Evolutionary conservation across 2,329 filamentous ascomycete genomes (phyloP).

Genomic region (Alternaria gansuensis): DNA sequence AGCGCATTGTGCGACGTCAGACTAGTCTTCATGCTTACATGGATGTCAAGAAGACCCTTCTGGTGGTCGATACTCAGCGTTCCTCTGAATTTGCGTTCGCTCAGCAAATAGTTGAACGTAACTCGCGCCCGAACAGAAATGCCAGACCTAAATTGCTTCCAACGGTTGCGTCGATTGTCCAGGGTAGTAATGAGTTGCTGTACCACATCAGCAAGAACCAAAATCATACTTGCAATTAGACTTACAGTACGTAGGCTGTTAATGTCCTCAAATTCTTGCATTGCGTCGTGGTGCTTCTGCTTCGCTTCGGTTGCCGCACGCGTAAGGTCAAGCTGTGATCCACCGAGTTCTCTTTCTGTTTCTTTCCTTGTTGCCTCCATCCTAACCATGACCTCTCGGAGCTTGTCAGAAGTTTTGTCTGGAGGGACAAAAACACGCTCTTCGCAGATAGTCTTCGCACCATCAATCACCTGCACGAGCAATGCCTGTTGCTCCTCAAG

Average conservation of each 20-base stretch:
- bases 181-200: slow-evolving; percentile 70
- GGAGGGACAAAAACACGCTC: slow-evolving; percentile 42
- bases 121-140: slow-evolving; percentile 87
- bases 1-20: slow-evolving; percentile 5
- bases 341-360: slow-evolving; percentile 46
- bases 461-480: slow-evolving; percentile 40
- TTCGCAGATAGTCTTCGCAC: slow-evolving; percentile 32
- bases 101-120: slow-evolving; percentile 87
- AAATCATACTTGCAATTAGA: neutral
- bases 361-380: slow-evolving; percentile 41
- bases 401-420: slow-evolving; percentile 44
- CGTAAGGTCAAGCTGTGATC: slow-evolving; percentile 45
- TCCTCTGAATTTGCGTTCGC: slow-evolving; percentile 88
- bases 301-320: slow-evolving; percentile 44
- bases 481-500: slow-evolving; percentile 25
- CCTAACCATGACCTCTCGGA: slow-evolving; percentile 45
- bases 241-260: slow-evolving; percentile 31
- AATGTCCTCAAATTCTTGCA: slow-evolving; percentile 31
- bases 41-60: slow-evolving; percentile 76
- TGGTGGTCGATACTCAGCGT: slow-evolving; percentile 80
- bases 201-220: slow-evolving; percentile 12
- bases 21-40: slow-evolving; percentile 58
- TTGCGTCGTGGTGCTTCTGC: slow-evolving; percentile 31
- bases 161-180: slow-evolving; percentile 74
- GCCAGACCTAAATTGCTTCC: slow-evolving; percentile 80